Conservation (phyloP, 768 basidiomycete species). For the Cantharellus anzutake region DNA sequence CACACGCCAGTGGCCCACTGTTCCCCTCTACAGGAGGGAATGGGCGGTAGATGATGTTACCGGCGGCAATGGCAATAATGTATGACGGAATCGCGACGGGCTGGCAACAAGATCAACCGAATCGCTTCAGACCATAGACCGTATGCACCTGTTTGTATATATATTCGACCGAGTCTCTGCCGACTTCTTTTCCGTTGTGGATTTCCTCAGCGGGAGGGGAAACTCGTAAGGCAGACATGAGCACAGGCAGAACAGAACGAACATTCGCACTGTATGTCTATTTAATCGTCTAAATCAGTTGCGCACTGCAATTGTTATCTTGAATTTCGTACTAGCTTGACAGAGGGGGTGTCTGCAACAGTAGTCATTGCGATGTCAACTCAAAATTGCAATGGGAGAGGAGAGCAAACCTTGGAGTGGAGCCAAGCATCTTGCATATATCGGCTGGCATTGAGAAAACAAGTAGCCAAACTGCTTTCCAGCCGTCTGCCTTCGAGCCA, state of each 20-base stretch:
- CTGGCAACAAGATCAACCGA: constrained; percentile 22
- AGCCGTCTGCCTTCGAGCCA: constrained; percentile 44
- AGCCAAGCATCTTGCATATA: constrained; percentile 60
- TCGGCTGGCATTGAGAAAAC: constrained; percentile 88
- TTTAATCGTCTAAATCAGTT: neutral
- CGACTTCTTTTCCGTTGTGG: constrained; percentile 56
- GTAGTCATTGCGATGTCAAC: constrained; percentile 1
- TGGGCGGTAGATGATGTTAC: constrained; percentile 46
- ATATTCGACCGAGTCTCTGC: constrained; percentile 56
- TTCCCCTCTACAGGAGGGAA: constrained; percentile 38
- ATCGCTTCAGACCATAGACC: too few relatives aligned
- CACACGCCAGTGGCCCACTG: constrained; percentile 75
- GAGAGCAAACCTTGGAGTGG: constrained; percentile 48
- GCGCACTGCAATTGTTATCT: neutral
- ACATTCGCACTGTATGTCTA: constrained; percentile 78
- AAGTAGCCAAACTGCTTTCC: constrained; percentile 71
- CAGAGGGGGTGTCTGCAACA: constrained; percentile 56
- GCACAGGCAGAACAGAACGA: constrained; percentile 58
- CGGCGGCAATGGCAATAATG: constrained; percentile 78
- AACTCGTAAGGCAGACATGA: constrained; percentile 66
- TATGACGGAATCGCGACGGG: constrained; percentile 77
- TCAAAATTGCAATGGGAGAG: neutral
- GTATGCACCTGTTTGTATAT: constrained; percentile 47
- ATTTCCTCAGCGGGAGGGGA: constrained; percentile 54
- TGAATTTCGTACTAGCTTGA: constrained; percentile 50